Evolutionary conservation across 225 moss, liverwort and hornwort species (phyloP).

Genomic region (Rhytidiadelphus loreus): DNA sequence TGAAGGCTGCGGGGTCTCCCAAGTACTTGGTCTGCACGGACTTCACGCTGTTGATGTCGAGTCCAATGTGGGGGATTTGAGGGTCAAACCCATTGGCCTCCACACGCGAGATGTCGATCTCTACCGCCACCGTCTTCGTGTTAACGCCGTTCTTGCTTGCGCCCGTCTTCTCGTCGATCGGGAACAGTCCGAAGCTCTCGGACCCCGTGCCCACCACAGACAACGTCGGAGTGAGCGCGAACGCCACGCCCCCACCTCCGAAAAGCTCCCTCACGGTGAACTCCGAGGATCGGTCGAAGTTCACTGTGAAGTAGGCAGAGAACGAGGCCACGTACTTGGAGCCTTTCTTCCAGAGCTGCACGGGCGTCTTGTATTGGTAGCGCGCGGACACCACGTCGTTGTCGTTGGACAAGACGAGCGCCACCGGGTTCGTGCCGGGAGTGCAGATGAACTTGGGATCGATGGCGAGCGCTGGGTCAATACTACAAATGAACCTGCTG

Average conservation of each 20-base stretch:
- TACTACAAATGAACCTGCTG: not conserved
- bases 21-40: slow-evolving; percentile 30
- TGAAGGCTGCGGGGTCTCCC: slow-evolving; percentile 19
- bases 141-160: not conserved
- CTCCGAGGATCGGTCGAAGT: slow-evolving; percentile 33
- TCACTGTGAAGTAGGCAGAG: slow-evolving; percentile 31
- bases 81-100: slow-evolving; percentile 1
- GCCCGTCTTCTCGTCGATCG: slow-evolving; percentile 17
- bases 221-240: slow-evolving; percentile 29
- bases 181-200: slow-evolving; percentile 39
- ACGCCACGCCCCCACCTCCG: slow-evolving; percentile 30
- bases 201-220: not conserved
- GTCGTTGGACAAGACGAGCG: not conserved
- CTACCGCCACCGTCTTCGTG: slow-evolving; percentile 46
- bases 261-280: slow-evolving; percentile 24
- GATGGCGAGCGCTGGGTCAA: not conserved
- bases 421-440: not conserved
- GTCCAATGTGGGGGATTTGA: slow-evolving; percentile 31
- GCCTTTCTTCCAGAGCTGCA: slow-evolving; percentile 3
- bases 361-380: not conserved
- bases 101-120: slow-evolving; percentile 30
- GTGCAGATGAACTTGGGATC: not conserved
- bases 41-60: slow-evolving; percentile 40
- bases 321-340: slow-evolving; percentile 39
- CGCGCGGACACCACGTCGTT: not conserved